Percentiles rank a stretch among this genome's conserved stretches.
These are phyloP conservation scores for Fusarium mangiferae DNA, from an alignment of 2,329 filamentous ascomycete species.

Conservation along the genomic window DNA sequence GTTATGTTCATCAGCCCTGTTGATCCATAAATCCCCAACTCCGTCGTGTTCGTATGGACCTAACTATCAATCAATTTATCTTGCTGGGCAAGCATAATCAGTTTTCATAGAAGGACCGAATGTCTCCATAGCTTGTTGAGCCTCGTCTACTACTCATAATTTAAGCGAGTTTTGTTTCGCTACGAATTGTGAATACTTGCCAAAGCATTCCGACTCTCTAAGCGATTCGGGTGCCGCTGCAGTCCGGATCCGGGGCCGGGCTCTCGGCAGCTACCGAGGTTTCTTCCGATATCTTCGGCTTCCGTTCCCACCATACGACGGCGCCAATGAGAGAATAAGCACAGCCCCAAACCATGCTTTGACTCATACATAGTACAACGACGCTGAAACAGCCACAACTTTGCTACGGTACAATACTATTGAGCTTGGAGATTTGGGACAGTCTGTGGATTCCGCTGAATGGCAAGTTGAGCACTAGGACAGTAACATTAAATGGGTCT, in stretches of 20 bases:
- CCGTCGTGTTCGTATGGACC: not conserved
- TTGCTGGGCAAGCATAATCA: not conserved
- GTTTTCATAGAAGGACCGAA: not conserved
- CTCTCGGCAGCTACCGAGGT: slow-evolving; percentile 25
- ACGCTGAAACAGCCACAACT: not conserved
- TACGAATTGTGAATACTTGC: not conserved
- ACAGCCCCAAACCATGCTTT: slow-evolving; percentile 7
- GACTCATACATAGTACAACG: not conserved
- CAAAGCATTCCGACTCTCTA: not conserved
- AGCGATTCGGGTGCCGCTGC: not conserved
- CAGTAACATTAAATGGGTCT: slow-evolving; percentile 17
- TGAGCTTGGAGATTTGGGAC: not conserved
- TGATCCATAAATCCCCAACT: not conserved
- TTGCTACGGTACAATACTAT: not conserved
- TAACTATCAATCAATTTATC: not conserved
- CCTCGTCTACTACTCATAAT: not conserved
- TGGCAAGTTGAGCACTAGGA: not conserved
- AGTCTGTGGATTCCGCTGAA: not conserved
- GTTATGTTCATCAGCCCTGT: not conserved
- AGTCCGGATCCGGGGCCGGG: slow-evolving; percentile 22
- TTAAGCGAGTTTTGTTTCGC: not conserved
- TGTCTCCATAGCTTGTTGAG: not conserved
- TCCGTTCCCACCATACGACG: not conserved
- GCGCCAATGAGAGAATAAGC: slow-evolving; percentile 22
- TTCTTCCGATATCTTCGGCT: slow-evolving; percentile 23